phyloP scores from a whole-genome alignment of 495 filamentous ascomycete species.

The Mycothermus thermophilus region DNA sequence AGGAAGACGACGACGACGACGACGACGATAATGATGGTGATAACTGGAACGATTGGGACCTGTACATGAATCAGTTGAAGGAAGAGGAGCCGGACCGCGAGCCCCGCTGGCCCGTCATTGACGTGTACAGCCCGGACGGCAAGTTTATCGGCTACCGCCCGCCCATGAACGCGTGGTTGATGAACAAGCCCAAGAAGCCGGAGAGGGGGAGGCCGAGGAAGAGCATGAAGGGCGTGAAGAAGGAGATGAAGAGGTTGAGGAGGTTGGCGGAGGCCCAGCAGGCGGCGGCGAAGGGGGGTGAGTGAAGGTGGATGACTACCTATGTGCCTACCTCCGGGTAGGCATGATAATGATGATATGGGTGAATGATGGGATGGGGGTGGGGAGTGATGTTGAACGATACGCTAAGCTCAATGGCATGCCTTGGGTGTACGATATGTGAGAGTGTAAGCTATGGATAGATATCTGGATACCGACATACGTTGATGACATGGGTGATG shows the following conservation, averaged over 20 bases:
- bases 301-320: background rate
- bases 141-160: constrained; percentile 52
- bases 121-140: constrained; percentile 75
- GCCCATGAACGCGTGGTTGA: constrained; percentile 62
- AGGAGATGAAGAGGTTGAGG: constrained; percentile 27
- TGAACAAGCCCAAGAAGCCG: constrained; percentile 23
- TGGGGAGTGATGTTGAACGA: too few species aligned
- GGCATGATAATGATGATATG: too few species aligned
- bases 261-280: constrained; percentile 2
- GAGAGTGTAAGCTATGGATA: too few species aligned
- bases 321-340: too few species aligned
- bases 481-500: too few species aligned
- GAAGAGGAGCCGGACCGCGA: constrained; percentile 3
- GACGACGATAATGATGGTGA: constrained; percentile 35
- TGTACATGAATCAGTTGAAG: constrained; percentile 41
- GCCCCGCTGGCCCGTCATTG: constrained; percentile 51
- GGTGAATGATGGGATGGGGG: too few species aligned
- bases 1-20: background rate
- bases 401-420: too few species aligned
- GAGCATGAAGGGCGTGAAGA: constrained; percentile 49
- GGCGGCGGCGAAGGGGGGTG: background rate
- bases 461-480: too few species aligned
- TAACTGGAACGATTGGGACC: constrained; percentile 43
- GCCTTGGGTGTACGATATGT: too few species aligned
- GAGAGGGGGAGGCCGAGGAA: constrained; percentile 31